Percentiles rank a stretch among this genome's conserved stretches.
phyloP scores from a whole-genome alignment of 768 basidiomycete genomes.

The Hygrophorus russula region DNA sequence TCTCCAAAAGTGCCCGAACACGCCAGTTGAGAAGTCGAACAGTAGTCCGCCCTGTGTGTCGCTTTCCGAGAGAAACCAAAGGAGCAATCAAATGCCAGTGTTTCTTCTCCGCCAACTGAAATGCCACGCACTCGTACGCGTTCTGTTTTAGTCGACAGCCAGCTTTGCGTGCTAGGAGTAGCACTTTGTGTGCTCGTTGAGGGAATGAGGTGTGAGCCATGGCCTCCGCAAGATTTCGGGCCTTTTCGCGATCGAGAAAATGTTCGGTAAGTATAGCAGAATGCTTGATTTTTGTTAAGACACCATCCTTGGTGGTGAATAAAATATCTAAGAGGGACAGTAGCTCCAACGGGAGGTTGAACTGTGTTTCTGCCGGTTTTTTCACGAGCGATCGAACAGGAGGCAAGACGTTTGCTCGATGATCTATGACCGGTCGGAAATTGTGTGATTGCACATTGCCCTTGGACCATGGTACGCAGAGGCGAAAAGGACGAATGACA shows the following conservation, averaged over 20 bases:
- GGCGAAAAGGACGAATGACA: constrained; percentile 3
- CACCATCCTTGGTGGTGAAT: neutral
- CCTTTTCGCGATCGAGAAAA: constrained; percentile 22
- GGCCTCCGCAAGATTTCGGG: constrained; percentile 19
- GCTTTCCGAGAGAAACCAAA: constrained; percentile 36
- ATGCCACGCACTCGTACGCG: constrained; percentile 47
- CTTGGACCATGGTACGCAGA: constrained; percentile 5
- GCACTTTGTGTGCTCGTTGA: constrained; percentile 28
- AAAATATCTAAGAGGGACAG: neutral
- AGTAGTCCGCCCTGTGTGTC: constrained; percentile 38
- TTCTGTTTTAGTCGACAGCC: constrained; percentile 40
- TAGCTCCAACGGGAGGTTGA: neutral
- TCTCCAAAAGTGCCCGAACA: constrained; percentile 47
- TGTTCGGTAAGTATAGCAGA: constrained; percentile 13
- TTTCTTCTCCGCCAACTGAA: constrained; percentile 32
- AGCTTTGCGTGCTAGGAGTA: constrained; percentile 35
- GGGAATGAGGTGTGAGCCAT: constrained; percentile 24
- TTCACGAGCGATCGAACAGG: neutral
- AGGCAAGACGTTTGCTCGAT: too few relatives aligned
- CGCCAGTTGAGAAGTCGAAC: constrained; percentile 62
- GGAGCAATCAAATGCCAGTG: constrained; percentile 41
- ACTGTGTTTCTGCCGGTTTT: neutral
- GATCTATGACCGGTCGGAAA: neutral
- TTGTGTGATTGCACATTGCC: neutral
- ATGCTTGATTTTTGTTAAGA: constrained; percentile 11